Percentiles rank a stretch among this genome's conserved stretches.
phyloP scores from a whole-genome alignment of 768 basidiomycete genomes.

The Xerocomellus intermedius region DNA sequence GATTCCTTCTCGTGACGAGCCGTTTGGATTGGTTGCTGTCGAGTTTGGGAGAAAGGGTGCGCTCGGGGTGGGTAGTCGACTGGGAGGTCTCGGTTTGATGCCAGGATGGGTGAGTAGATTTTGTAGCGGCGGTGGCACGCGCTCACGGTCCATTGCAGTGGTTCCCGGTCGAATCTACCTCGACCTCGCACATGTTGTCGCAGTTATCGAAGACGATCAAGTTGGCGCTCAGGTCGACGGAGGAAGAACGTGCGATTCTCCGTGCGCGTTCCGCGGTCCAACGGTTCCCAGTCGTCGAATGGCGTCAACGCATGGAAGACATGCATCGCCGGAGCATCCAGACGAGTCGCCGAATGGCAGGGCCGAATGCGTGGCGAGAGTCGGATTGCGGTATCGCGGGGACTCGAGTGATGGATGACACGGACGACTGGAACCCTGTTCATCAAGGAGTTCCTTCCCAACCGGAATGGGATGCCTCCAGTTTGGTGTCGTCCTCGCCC shows the following conservation, averaged over 20 bases:
- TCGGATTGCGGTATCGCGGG: slow-evolving; percentile 57
- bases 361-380: slow-evolving; percentile 72
- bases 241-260: slow-evolving; percentile 88
- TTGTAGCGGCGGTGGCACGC: background rate
- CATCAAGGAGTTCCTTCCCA: slow-evolving; percentile 61
- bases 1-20: slow-evolving; percentile 95
- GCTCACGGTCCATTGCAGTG: slow-evolving; percentile 49
- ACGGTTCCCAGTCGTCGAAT: slow-evolving; percentile 96
- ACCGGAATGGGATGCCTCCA: slow-evolving; percentile 76
- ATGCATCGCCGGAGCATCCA: slow-evolving; percentile 86
- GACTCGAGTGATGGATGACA: slow-evolving; percentile 53
- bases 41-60: slow-evolving; percentile 97
- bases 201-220: slow-evolving; percentile 95
- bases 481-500: slow-evolving; percentile 40
- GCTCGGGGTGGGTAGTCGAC: slow-evolving; percentile 89
- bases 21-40: slow-evolving; percentile 93
- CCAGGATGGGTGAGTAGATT: slow-evolving; percentile 83
- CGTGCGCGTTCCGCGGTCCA: slow-evolving; percentile 93
- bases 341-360: slow-evolving; percentile 66
- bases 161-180: slow-evolving; percentile 95
- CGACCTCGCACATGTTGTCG: slow-evolving; percentile 92
- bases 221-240: slow-evolving; percentile 85
- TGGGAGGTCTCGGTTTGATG: slow-evolving; percentile 95
- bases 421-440: slow-evolving; percentile 80
- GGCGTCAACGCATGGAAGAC: slow-evolving; percentile 95